These are phyloP conservation scores for Malus sieversii DNA, from an alignment of 306 rosid species.

Conservation along the genomic window DNA sequence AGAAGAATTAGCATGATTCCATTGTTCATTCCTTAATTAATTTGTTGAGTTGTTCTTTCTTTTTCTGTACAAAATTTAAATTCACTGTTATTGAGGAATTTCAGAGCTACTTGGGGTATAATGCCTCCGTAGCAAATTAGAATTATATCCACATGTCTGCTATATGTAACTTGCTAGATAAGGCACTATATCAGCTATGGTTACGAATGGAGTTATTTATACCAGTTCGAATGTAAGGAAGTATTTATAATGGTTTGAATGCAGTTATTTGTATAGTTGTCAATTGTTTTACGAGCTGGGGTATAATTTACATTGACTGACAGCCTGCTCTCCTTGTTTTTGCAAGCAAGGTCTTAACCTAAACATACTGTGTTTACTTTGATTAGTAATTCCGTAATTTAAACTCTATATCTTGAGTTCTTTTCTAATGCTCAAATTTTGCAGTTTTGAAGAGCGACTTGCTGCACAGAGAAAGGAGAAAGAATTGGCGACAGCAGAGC, in stretches of 20 bases:
- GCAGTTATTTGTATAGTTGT: not conserved
- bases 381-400: not conserved
- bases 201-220: not conserved
- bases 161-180: not conserved
- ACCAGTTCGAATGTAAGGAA: not conserved
- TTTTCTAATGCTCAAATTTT: constrained; percentile 6
- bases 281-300: not conserved
- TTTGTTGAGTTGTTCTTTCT: not conserved
- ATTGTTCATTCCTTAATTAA: not conserved
- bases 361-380: constrained; percentile 3
- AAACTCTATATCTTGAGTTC: not conserved
- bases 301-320: not conserved
- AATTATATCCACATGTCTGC: not conserved
- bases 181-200: not conserved
- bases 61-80: not conserved
- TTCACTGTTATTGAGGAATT: not conserved
- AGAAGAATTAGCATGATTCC: not conserved
- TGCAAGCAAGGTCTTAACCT: constrained; percentile 6
- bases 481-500: constrained; percentile 61
- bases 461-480: constrained; percentile 91
- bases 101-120: not conserved
- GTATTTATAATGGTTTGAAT: not conserved
- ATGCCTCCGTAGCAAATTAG: constrained; percentile 8
- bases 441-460: constrained; percentile 92
- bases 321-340: not conserved